Conservation (phyloP, 2,329 filamentous ascomycete species). For the Cladorrhinum sp. region DNA sequence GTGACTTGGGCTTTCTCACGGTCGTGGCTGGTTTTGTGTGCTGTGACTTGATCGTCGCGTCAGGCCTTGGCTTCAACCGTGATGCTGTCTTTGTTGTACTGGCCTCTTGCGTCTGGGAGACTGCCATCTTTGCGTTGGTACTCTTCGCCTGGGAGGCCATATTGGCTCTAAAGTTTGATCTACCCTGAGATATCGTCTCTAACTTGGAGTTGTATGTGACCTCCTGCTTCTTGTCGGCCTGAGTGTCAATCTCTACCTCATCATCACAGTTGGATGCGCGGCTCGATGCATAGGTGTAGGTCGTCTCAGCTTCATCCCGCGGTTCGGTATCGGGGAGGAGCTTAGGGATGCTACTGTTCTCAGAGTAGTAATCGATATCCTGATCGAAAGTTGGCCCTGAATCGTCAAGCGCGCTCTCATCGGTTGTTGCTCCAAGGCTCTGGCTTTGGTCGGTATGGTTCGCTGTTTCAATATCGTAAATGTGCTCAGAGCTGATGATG, state of each 20-base stretch:
- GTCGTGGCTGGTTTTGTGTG: background rate
- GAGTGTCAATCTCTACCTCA: background rate
- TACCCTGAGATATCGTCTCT: background rate
- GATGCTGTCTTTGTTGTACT: background rate
- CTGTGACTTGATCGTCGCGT: background rate
- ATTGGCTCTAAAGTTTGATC: background rate
- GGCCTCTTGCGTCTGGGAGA: background rate
- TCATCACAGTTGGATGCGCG: background rate
- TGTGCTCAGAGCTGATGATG: background rate
- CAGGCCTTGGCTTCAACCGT: background rate
- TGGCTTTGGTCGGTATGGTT: background rate
- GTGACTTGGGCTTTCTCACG: background rate
- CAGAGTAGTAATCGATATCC: background rate
- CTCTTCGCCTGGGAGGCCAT: background rate
- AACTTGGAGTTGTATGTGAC: background rate
- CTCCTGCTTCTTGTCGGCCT: background rate
- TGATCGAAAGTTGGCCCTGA: background rate
- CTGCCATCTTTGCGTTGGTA: background rate
- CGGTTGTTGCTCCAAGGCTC: background rate
- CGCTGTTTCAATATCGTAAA: background rate
- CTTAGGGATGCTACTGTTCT: background rate
- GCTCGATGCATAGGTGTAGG: background rate
- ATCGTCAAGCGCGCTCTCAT: background rate
- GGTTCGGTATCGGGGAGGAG: background rate
- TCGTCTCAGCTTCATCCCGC: background rate